phyloP scores from a whole-genome alignment of 768 basidiomycete genomes.

The Suillus subalutaceus region DNA sequence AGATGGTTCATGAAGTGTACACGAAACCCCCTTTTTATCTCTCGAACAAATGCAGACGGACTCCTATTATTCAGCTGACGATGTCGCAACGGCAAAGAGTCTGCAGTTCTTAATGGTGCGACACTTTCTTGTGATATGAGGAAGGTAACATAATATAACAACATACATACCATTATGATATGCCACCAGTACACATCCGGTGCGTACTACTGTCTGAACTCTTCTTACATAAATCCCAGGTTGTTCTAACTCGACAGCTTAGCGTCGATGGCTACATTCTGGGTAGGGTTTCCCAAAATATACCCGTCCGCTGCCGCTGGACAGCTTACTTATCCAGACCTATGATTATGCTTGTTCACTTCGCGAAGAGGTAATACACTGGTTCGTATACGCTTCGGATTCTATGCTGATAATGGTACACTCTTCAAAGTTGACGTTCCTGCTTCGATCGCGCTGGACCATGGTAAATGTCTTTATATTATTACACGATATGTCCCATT shows the following conservation, averaged over 20 bases:
- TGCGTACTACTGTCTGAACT: background rate
- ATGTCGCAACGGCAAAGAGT: background rate
- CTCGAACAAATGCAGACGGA: background rate
- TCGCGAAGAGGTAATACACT: background rate
- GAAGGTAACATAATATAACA: background rate
- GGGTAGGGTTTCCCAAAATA: background rate
- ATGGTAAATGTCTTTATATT: background rate
- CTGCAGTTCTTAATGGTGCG: background rate
- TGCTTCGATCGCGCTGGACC: background rate
- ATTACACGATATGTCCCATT: background rate
- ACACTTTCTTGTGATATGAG: background rate
- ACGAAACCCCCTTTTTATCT: background rate
- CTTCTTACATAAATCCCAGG: background rate
- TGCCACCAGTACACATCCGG: background rate
- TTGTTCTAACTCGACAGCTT: background rate
- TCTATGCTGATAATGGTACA: background rate
- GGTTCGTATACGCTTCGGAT: background rate
- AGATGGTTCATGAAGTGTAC: background rate
- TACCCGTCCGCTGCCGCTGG: background rate
- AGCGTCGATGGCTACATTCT: background rate
- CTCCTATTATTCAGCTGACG: background rate
- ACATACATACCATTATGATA: background rate
- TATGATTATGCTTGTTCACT: background rate
- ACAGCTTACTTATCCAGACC: background rate
- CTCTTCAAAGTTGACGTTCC: background rate